Evolutionary conservation across 306 rosid species (phyloP).

Genomic region (Sindora glabra): DNA sequence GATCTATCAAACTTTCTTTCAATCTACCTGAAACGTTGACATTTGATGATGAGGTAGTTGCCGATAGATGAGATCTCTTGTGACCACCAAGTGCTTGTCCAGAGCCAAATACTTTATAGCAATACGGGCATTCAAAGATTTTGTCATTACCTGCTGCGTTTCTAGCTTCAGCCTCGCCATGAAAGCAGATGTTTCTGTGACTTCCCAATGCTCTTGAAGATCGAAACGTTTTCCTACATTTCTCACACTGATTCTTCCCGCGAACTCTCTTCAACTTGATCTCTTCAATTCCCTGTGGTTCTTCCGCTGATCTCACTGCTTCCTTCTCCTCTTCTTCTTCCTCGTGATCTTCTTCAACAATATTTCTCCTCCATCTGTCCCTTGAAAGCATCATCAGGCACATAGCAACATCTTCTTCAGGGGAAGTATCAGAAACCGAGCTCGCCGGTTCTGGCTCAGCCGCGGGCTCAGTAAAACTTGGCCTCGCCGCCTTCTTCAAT

Average conservation of each 20-base stretch:
- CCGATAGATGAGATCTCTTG: constrained; percentile 63
- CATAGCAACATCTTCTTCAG: constrained; percentile 73
- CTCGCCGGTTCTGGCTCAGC: constrained; percentile 45
- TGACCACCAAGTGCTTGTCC: constrained; percentile 96
- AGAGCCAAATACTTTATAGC: constrained; percentile 60
- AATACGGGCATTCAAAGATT: constrained; percentile 66
- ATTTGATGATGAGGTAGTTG: constrained; percentile 20
- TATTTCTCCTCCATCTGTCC: constrained; percentile 44
- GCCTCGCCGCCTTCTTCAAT: constrained; percentile 16
- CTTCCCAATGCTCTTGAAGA: constrained; percentile 59
- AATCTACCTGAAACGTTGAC: background rate
- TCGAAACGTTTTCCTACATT: constrained; percentile 48
- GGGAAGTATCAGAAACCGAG: constrained; percentile 55
- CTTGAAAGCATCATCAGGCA: constrained; percentile 78
- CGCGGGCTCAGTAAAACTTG: constrained; percentile 22
- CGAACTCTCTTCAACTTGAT: constrained; percentile 26
- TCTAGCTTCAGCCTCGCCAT: constrained; percentile 17
- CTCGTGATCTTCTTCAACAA: constrained; percentile 4
- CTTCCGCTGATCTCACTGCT: background rate
- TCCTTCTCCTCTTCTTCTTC: background rate
- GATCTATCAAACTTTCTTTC: constrained; percentile 52
- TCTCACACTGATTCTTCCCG: constrained; percentile 46
- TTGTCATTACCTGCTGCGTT: constrained; percentile 3
- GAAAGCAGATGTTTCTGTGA: constrained; percentile 42
- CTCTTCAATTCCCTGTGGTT: constrained; percentile 12